A percentile compares a stretch with the other conserved stretches of the same genome.
These are phyloP conservation scores for Populus hybrid DNA, from an alignment of 441 rosid genomes.

Conservation along the genomic window DNA sequence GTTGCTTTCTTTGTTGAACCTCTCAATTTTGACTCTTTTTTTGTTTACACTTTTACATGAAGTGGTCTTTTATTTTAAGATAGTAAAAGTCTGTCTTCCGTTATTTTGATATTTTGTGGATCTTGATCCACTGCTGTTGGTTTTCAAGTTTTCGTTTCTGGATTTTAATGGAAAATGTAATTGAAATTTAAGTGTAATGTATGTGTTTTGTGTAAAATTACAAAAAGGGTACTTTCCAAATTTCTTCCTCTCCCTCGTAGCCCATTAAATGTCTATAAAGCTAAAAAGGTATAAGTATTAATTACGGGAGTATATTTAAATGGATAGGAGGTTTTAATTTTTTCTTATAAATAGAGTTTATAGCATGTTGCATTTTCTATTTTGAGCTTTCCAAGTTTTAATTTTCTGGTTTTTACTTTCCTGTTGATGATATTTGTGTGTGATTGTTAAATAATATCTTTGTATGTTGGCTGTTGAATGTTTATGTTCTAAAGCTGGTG, in stretches of 20 bases:
- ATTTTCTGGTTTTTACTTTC: background rate
- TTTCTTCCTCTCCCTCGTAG: background rate
- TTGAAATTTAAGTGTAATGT: background rate
- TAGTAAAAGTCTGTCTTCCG: background rate
- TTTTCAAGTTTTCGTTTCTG: background rate
- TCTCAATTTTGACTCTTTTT: background rate
- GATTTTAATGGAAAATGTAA: background rate
- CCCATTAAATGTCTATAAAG: background rate
- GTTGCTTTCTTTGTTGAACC: background rate
- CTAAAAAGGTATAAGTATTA: background rate
- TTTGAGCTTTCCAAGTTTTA: background rate
- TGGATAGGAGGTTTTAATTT: background rate
- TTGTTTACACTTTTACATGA: background rate
- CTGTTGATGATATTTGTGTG: background rate
- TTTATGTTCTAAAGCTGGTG: background rate
- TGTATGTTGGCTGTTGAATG: background rate
- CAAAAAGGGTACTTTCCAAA: background rate
- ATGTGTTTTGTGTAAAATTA: background rate
- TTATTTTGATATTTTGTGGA: conserved; percentile 1
- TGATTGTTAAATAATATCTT: background rate
- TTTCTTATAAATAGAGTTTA: background rate
- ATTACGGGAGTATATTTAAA: background rate
- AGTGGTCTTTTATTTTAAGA: background rate
- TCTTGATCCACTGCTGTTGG: conserved; percentile 8
- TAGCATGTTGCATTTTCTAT: background rate